Percentiles rank a stretch among this genome's conserved stretches.
Conservation (phyloP, 768 basidiomycete genomes). For the Gloeostereum incarnatum region DNA sequence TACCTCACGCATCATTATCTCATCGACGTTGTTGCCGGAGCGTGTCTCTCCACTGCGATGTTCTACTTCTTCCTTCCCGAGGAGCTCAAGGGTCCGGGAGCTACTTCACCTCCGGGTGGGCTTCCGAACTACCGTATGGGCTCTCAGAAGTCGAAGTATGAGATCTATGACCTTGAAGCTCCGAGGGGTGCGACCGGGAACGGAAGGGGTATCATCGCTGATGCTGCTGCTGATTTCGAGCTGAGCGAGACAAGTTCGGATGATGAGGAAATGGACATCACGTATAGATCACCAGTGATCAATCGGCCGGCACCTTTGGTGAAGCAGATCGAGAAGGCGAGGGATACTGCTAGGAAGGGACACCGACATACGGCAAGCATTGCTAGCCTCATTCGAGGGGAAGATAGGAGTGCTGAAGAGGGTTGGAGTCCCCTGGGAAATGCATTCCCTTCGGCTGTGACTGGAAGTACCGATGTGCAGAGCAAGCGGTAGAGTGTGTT, state of each 20-base stretch:
- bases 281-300: slow-evolving; percentile 4
- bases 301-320: neutral
- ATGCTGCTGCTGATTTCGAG: slow-evolving; percentile 45
- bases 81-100: slow-evolving; percentile 52
- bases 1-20: slow-evolving; percentile 98
- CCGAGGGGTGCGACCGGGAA: slow-evolving; percentile 27
- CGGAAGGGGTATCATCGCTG: slow-evolving; percentile 23
- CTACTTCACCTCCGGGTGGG: slow-evolving; percentile 24
- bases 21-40: slow-evolving; percentile 93
- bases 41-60: slow-evolving; percentile 76
- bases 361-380: slow-evolving; percentile 9
- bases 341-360: neutral
- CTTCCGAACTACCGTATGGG: slow-evolving; percentile 8
- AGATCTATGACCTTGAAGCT: slow-evolving; percentile 68
- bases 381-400: slow-evolving; percentile 6
- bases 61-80: slow-evolving; percentile 89
- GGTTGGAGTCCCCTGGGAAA: too few relatives aligned
- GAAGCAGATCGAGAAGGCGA: neutral
- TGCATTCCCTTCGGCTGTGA: too few relatives aligned
- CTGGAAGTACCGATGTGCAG: too few relatives aligned
- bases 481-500: too few relatives aligned
- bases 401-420: neutral
- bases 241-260: slow-evolving; percentile 36
- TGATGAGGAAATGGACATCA: slow-evolving; percentile 7
- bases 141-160: slow-evolving; percentile 52